Conservation (phyloP, 768 basidiomycete species). For the Botryobasidium botryosum region DNA sequence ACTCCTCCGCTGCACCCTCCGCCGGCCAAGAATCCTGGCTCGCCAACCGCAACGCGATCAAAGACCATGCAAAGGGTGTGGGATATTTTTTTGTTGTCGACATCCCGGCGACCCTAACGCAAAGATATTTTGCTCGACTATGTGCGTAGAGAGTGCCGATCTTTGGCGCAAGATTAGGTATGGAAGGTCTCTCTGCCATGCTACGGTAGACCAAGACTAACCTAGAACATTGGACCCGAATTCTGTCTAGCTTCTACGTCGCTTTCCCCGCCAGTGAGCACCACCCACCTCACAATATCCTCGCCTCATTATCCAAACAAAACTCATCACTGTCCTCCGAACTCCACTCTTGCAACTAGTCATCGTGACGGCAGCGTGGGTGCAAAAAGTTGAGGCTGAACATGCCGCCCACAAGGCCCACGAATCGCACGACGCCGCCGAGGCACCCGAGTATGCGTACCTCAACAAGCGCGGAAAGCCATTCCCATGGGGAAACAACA, state of each 20-base stretch:
- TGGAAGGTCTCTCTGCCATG: slow-evolving; percentile 1
- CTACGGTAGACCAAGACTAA: neutral
- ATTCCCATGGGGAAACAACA: slow-evolving; percentile 75
- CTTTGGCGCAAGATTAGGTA: slow-evolving; percentile 72
- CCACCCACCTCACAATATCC: neutral
- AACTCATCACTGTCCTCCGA: slow-evolving; percentile 4
- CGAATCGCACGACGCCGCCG: slow-evolving; percentile 42
- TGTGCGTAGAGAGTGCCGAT: slow-evolving; percentile 44
- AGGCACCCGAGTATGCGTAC: slow-evolving; percentile 56
- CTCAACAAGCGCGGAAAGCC: slow-evolving; percentile 61
- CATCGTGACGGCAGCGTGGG: slow-evolving; percentile 24
- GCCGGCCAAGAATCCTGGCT: slow-evolving; percentile 24
- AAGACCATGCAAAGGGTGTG: slow-evolving; percentile 49
- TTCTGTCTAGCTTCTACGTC: slow-evolving; percentile 41
- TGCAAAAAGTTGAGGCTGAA: slow-evolving; percentile 36
- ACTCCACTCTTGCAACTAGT: slow-evolving; percentile 18
- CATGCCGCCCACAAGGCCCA: slow-evolving; percentile 59
- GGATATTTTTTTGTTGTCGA: slow-evolving; percentile 7
- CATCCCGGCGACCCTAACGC: slow-evolving; percentile 6
- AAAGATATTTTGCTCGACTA: slow-evolving; percentile 7
- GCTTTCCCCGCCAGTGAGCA: slow-evolving; percentile 59
- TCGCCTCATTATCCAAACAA: neutral
- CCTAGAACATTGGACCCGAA: slow-evolving; percentile 9
- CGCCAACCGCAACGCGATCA: slow-evolving; percentile 37
- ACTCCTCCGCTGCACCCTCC: too few species aligned